phyloP scores from a whole-genome alignment of 108 stramenopile species.

The Cyclostephanos invisitatus region DNA sequence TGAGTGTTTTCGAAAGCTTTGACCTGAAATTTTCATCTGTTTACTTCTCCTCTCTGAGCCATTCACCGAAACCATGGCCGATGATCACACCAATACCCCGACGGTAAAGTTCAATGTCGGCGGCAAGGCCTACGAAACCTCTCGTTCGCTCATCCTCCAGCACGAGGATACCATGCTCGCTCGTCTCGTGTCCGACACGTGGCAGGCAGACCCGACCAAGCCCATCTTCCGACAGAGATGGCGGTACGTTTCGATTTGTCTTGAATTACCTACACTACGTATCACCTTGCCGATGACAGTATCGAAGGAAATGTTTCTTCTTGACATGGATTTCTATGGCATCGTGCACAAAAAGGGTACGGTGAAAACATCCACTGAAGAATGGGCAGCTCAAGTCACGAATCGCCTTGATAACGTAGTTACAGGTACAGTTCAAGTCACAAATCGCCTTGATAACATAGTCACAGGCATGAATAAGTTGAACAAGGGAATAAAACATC shows the following conservation, averaged over 20 bases:
- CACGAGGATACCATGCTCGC: not conserved
- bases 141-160: not conserved
- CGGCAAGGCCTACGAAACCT: not conserved
- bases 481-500: no score
- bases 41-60: no score
- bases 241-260: not conserved
- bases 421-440: no score
- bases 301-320: conserved; percentile 12
- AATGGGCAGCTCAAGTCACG: not conserved
- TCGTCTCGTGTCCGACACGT: not conserved
- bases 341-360: conserved; percentile 6
- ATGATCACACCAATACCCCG: not conserved
- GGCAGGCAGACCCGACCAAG: conserved; percentile 1
- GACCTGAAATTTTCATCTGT: no score
- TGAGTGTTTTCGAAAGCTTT: no score
- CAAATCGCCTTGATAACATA: no score
- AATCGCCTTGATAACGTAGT: not conserved
- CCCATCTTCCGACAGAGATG: conserved; percentile 19
- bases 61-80: not conserved
- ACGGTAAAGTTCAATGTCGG: not conserved
- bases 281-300: not conserved
- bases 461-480: no score
- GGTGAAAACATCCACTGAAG: not conserved
- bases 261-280: conserved; percentile 13
- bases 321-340: conserved; percentile 20